These are phyloP conservation scores for Monosporozyma siamensis DNA, from an alignment of 805 yeast genomes.

Conservation along the genomic window DNA sequence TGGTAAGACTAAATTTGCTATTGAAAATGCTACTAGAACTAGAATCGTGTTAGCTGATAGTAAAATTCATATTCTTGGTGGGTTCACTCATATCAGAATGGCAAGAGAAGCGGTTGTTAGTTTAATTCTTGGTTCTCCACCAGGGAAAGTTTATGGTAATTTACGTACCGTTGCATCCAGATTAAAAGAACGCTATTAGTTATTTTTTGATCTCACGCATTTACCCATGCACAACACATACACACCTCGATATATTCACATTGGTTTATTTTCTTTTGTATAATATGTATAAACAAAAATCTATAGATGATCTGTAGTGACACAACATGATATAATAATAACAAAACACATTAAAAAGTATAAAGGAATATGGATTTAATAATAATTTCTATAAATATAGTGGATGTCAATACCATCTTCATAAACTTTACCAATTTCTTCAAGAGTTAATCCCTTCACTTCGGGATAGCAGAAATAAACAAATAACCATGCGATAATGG, in stretches of 20 bases:
- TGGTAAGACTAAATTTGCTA: slow-evolving; percentile 97
- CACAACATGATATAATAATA: too few relatives aligned
- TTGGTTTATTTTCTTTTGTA: neutral
- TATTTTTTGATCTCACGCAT: too few relatives aligned
- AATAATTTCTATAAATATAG: slow-evolving; percentile 28
- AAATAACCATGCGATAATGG: slow-evolving; percentile 33
- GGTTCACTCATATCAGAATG: slow-evolving; percentile 92
- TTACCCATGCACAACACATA: neutral
- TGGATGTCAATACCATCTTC: slow-evolving; percentile 34
- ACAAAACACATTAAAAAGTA: neutral
- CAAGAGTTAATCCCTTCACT: slow-evolving; percentile 37
- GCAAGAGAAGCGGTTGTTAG: slow-evolving; percentile 97
- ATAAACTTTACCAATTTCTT: slow-evolving; percentile 34
- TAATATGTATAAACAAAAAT: neutral
- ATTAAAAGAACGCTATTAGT: slow-evolving; percentile 84
- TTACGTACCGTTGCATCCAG: slow-evolving; percentile 94
- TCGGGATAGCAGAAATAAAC: slow-evolving; percentile 36
- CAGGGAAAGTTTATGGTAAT: slow-evolving; percentile 96
- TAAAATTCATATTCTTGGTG: slow-evolving; percentile 93
- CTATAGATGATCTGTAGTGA: too few relatives aligned
- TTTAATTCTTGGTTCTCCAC: slow-evolving; percentile 93
- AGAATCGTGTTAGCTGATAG: slow-evolving; percentile 96
- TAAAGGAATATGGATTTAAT: too few relatives aligned
- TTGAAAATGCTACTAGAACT: slow-evolving; percentile 96
- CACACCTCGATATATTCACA: neutral